phyloP scores from a whole-genome alignment of 352 stramenopile genomes.

The Phytophthora citricola region DNA sequence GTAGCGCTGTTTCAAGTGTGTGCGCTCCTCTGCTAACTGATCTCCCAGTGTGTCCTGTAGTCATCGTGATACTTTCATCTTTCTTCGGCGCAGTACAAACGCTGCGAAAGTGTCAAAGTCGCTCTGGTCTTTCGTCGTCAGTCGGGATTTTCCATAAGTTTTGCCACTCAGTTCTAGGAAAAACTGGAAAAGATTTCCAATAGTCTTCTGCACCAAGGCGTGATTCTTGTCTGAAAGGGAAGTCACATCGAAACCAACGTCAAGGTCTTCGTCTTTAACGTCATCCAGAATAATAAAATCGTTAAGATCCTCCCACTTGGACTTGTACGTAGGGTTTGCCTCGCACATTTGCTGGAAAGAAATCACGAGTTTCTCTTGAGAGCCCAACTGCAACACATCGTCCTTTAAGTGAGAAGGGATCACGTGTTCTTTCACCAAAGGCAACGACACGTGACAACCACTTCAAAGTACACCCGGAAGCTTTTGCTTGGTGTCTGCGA shows the following conservation, averaged over 20 bases:
- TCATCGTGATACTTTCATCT: conserved; percentile 30
- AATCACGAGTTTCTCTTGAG: conserved; percentile 21
- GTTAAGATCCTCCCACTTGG: conserved; percentile 38
- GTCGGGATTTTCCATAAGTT: conserved; percentile 1
- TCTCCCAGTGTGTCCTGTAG: conserved; percentile 15
- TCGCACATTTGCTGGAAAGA: conserved; percentile 36
- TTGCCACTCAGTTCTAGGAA: conserved; percentile 11
- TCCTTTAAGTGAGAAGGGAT: conserved; percentile 39
- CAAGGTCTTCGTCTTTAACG: conserved; percentile 44
- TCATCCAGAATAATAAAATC: conserved; percentile 27
- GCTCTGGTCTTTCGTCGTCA: conserved; percentile 18
- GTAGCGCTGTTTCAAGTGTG: conserved; percentile 19
- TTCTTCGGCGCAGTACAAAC: conserved; percentile 40
- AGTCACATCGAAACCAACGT: conserved; percentile 43
- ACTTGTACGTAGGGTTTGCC: conserved; percentile 28
- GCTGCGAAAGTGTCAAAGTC: conserved; percentile 33
- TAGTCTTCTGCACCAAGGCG: conserved; percentile 3
- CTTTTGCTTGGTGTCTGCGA: conserved; percentile 44
- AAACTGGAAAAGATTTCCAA: conserved; percentile 6
- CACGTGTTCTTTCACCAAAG: conserved; percentile 3
- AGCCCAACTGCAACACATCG: conserved; percentile 16
- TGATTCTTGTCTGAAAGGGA: conserved; percentile 2
- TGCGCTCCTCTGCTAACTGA: conserved; percentile 21
- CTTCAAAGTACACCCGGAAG: conserved; percentile 51
- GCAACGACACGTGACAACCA: conserved; percentile 32